phyloP scores from a whole-genome alignment of 2,329 filamentous ascomycete genomes.

The Aspergillus pseudonomiae region DNA sequence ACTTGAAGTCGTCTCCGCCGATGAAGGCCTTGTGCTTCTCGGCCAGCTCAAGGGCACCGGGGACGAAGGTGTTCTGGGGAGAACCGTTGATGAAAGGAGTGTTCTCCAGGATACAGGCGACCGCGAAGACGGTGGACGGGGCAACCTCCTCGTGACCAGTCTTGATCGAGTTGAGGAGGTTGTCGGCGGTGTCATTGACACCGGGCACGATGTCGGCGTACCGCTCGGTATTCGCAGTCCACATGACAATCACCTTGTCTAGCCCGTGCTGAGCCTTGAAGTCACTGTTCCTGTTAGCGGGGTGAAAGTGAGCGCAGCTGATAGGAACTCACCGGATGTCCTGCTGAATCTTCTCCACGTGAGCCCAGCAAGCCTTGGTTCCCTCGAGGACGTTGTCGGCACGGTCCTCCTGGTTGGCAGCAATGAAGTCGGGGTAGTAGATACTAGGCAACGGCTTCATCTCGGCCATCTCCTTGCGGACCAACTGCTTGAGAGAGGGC shows the following conservation, averaged over 20 bases:
- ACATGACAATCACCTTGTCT: slow-evolving; percentile 95
- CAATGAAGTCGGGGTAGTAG: slow-evolving; percentile 99
- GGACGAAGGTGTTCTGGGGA: slow-evolving; percentile 98
- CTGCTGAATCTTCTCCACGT: slow-evolving; percentile 89
- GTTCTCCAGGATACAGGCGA: slow-evolving; percentile 87
- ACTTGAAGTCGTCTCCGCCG: slow-evolving; percentile 99
- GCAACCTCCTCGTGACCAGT: slow-evolving; percentile 86
- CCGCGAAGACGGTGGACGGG: slow-evolving; percentile 92
- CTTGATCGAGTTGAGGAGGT: slow-evolving; percentile 86
- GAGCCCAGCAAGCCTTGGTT: slow-evolving; percentile 78
- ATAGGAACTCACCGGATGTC: slow-evolving; percentile 72
- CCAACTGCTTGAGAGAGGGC: slow-evolving; percentile 85
- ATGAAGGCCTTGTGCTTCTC: slow-evolving; percentile 87
- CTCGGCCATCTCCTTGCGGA: slow-evolving; percentile 88
- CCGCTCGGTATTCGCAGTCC: slow-evolving; percentile 98
- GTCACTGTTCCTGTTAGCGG: slow-evolving; percentile 55
- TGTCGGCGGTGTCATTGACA: slow-evolving; percentile 95
- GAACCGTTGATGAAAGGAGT: slow-evolving; percentile 98
- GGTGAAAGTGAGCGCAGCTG: not conserved
- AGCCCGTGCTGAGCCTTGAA: slow-evolving; percentile 86
- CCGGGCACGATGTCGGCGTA: slow-evolving; percentile 86
- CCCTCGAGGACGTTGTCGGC: slow-evolving; percentile 89
- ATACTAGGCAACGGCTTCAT: slow-evolving; percentile 91
- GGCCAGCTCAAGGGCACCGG: slow-evolving; percentile 85
- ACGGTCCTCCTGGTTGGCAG: slow-evolving; percentile 94